Conservation (phyloP, 208 protist genomes). For the Leishmania aethiopica region DNA sequence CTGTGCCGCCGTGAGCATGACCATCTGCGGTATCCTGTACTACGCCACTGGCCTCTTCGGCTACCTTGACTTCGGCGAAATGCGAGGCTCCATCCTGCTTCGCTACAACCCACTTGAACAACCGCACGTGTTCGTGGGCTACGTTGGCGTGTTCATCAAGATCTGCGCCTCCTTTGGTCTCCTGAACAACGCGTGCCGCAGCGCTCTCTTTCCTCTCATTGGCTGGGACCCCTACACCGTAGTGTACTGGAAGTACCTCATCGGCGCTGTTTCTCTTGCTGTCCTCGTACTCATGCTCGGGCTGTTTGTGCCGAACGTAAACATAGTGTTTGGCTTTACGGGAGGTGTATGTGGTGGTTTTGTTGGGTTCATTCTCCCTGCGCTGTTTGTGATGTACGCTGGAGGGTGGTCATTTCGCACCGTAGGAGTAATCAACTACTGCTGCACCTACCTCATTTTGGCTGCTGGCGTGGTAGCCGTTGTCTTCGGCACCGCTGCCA, state of each 20-base stretch:
- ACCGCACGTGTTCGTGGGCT: slow-evolving; percentile 40
- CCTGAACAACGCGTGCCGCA: slow-evolving; percentile 42
- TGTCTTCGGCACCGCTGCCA: slow-evolving; percentile 57
- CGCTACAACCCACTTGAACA: slow-evolving; percentile 49
- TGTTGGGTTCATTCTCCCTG: slow-evolving; percentile 73
- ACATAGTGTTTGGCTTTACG: slow-evolving; percentile 69
- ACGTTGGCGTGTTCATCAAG: slow-evolving; percentile 68
- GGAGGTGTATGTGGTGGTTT: slow-evolving; percentile 58
- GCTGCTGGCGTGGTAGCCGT: slow-evolving; percentile 55
- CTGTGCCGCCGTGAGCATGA: slow-evolving; percentile 35
- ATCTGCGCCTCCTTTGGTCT: slow-evolving; percentile 62
- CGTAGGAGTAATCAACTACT: slow-evolving; percentile 49
- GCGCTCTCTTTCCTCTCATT: slow-evolving; percentile 40
- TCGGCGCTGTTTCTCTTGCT: slow-evolving; percentile 21
- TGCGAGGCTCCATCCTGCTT: slow-evolving; percentile 44
- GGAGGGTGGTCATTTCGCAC: slow-evolving; percentile 41
- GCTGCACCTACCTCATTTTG: slow-evolving; percentile 48
- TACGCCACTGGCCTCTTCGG: slow-evolving; percentile 56
- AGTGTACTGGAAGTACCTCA: slow-evolving; percentile 44
- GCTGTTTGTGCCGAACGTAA: slow-evolving; percentile 70
- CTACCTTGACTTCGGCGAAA: slow-evolving; percentile 66
- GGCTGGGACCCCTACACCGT: slow-evolving; percentile 34
- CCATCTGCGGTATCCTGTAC: slow-evolving; percentile 57
- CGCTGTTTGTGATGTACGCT: slow-evolving; percentile 60
- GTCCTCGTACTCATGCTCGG: slow-evolving; percentile 47